Conservation (phyloP, 257 asterid species). For the Scutellaria galericulata region DNA sequence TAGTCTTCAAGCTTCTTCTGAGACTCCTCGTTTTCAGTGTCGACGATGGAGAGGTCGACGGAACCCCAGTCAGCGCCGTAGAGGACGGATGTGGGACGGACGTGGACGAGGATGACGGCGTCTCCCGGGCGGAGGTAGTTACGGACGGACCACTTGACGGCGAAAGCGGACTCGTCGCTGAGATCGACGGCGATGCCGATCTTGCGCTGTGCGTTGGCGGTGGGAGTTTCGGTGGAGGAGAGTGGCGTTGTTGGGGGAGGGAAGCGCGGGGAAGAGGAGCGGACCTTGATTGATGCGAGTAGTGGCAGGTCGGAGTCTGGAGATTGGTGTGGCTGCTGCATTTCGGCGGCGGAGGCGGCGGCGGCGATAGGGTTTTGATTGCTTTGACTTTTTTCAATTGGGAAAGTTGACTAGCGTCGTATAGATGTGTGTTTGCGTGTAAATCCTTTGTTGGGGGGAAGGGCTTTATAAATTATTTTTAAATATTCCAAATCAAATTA, state of each 20-base stretch:
- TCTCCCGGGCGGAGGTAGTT: constrained; percentile 88
- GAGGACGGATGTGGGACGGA: constrained; percentile 89
- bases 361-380: constrained; percentile 42
- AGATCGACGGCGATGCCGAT: constrained; percentile 93
- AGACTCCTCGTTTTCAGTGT: constrained; percentile 63
- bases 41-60: constrained; percentile 74
- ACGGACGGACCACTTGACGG: constrained; percentile 83
- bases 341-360: constrained; percentile 27
- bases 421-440: neutral
- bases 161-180: constrained; percentile 83
- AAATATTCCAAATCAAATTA: too few relatives aligned
- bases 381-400: constrained; percentile 33
- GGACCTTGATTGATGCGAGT: constrained; percentile 83
- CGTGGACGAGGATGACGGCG: constrained; percentile 80
- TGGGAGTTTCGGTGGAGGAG: constrained; percentile 69
- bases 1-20: constrained; percentile 76
- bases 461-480: too few relatives aligned
- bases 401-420: neutral
- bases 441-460: neutral
- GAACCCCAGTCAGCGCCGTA: constrained; percentile 97
- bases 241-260: constrained; percentile 73
- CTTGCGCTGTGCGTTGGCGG: constrained; percentile 78
- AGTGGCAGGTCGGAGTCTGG: constrained; percentile 83
- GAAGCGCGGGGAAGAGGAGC: constrained; percentile 86
- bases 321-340: constrained; percentile 51